These are phyloP conservation scores for Colletotrichum sp. DNA, from an alignment of 2,329 filamentous ascomycete species.

Conservation along the genomic window DNA sequence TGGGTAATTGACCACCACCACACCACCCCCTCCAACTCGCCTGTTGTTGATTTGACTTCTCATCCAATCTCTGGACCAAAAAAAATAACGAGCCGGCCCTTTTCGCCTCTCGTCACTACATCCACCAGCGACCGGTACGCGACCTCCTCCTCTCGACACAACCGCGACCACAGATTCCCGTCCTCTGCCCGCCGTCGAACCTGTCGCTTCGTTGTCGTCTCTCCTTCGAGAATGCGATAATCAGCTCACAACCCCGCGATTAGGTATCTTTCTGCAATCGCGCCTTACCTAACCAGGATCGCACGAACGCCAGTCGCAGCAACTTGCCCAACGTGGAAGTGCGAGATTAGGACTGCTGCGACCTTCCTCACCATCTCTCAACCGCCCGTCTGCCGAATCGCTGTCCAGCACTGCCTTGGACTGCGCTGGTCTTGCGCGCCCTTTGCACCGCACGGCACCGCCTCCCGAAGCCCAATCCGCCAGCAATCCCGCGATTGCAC, in stretches of 20 bases:
- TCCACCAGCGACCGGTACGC: neutral
- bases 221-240: conserved; percentile 1
- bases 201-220: neutral
- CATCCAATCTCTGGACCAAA: conserved; percentile 9
- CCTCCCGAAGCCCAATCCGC: neutral
- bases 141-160: neutral
- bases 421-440: neutral
- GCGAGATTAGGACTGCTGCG: neutral
- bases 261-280: neutral
- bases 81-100: neutral
- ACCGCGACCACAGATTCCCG: neutral
- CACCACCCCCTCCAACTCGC: neutral
- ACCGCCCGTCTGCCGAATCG: conserved; percentile 1
- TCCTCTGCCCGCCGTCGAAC: neutral
- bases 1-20: neutral
- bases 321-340: conserved; percentile 14
- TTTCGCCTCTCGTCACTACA: neutral
- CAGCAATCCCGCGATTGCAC: neutral
- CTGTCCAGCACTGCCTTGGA: neutral
- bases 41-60: conserved; percentile 12
- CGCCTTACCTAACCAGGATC: conserved; percentile 20
- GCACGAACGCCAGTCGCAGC: conserved; percentile 7
- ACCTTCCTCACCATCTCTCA: neutral
- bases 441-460: neutral
- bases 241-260: conserved; percentile 10